phyloP scores from a whole-genome alignment of 2,329 filamentous ascomycete species.

The Leptodontidium sp. region DNA sequence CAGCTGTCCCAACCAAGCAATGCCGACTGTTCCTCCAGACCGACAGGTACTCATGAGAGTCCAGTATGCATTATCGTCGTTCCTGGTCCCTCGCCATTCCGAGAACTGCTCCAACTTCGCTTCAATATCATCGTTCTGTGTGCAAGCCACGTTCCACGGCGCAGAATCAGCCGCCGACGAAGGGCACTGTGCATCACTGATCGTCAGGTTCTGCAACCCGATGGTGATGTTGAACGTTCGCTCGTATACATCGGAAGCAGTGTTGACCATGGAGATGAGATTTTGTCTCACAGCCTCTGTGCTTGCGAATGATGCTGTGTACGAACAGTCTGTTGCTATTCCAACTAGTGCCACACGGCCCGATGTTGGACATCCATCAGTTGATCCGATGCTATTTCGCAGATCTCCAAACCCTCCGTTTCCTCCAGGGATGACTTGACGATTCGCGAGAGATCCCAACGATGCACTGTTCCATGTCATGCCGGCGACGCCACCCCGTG shows the following conservation, averaged over 20 bases:
- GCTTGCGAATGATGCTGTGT: slow-evolving; percentile 74
- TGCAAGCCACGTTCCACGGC: slow-evolving; percentile 86
- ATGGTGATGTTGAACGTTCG: slow-evolving; percentile 91
- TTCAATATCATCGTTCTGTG: slow-evolving; percentile 64
- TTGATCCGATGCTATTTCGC: slow-evolving; percentile 76
- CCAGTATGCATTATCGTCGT: slow-evolving; percentile 89
- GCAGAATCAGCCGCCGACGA: slow-evolving; percentile 68
- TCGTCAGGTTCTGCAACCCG: slow-evolving; percentile 82
- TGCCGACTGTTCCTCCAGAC: slow-evolving; percentile 82
- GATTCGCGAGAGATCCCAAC: slow-evolving; percentile 9
- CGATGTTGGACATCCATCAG: slow-evolving; percentile 80
- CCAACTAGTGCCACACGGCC: slow-evolving; percentile 89
- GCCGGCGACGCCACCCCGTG: neutral
- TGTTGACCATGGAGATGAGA: slow-evolving; percentile 82
- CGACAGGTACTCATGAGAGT: slow-evolving; percentile 72
- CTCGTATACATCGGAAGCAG: slow-evolving; percentile 86
- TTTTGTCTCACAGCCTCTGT: slow-evolving; percentile 70
- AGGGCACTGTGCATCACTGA: slow-evolving; percentile 76
- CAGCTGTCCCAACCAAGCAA: slow-evolving; percentile 89
- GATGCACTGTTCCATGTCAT: slow-evolving; percentile 20
- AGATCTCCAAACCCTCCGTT: slow-evolving; percentile 77
- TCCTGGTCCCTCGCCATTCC: slow-evolving; percentile 77
- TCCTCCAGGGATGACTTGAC: slow-evolving; percentile 68
- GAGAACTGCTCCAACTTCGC: slow-evolving; percentile 86
- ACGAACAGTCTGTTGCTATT: slow-evolving; percentile 89